phyloP scores from a whole-genome alignment of 2,329 filamentous ascomycete genomes.

The Alternaria sp. region DNA sequence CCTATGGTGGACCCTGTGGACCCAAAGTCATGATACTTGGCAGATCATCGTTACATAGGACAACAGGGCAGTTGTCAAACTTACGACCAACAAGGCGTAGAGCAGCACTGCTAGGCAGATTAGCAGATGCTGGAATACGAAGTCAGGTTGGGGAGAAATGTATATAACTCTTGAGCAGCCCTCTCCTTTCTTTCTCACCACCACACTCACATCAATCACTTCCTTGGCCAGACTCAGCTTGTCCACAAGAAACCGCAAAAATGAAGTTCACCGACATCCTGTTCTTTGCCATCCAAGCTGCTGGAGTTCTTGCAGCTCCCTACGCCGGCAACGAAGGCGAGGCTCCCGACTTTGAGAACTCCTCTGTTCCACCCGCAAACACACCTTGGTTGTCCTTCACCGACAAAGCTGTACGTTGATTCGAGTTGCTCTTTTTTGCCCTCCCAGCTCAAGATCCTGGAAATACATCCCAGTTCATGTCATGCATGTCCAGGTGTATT shows the following conservation, averaged over 20 bases:
- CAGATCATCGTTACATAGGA: neutral
- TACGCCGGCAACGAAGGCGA: neutral
- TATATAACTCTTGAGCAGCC: neutral
- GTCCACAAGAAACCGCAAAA: neutral
- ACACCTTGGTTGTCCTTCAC: constrained; percentile 5
- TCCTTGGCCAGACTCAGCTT: neutral
- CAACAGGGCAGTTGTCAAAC: neutral
- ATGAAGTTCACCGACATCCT: neutral
- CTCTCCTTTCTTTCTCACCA: neutral
- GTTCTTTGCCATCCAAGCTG: neutral
- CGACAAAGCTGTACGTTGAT: constrained; percentile 3
- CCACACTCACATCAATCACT: neutral
- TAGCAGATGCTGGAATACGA: neutral
- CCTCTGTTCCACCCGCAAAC: neutral
- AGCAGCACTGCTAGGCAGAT: neutral
- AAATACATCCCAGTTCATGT: neutral
- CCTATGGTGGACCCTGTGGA: neutral
- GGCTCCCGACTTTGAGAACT: neutral
- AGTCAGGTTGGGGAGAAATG: neutral
- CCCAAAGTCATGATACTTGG: neutral
- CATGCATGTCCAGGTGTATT: neutral
- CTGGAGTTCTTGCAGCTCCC: constrained; percentile 4
- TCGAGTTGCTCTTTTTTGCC: too few species aligned
- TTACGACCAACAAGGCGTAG: neutral
- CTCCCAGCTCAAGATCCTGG: neutral